These are phyloP conservation scores for Pistacia atlantica DNA, from an alignment of 345 rosid species.

Conservation along the genomic window DNA sequence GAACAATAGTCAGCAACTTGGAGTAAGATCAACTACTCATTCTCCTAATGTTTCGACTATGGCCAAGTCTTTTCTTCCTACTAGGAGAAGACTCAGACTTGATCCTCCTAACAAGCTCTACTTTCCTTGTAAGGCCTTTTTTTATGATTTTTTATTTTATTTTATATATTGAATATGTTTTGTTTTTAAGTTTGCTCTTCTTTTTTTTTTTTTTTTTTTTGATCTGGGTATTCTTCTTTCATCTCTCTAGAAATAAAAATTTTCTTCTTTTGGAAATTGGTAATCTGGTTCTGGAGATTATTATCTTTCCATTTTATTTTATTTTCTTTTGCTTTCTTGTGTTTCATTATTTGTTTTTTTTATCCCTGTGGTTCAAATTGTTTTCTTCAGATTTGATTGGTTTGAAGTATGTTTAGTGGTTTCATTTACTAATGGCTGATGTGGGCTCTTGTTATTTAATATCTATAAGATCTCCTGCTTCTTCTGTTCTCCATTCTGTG, in stretches of 20 bases:
- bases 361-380: neutral
- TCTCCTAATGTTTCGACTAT: slow-evolving; percentile 50
- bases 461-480: slow-evolving; percentile 13
- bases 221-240: neutral
- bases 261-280: neutral
- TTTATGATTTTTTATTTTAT: neutral
- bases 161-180: slow-evolving; percentile 5
- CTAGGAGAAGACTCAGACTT: slow-evolving; percentile 69
- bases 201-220: neutral
- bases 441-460: neutral
- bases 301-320: neutral
- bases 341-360: neutral
- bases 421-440: slow-evolving; percentile 1
- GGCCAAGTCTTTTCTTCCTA: slow-evolving; percentile 68
- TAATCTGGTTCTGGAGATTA: slow-evolving; percentile 8
- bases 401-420: slow-evolving; percentile 9
- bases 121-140: slow-evolving; percentile 54
- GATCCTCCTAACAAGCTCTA: slow-evolving; percentile 77
- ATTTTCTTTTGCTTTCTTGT: neutral
- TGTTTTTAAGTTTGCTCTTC: neutral
- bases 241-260: neutral
- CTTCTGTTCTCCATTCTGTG: neutral
- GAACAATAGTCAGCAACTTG: slow-evolving; percentile 36
- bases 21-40: slow-evolving; percentile 29
- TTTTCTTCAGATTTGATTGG: neutral